Evolutionary conservation across 2,329 filamentous ascomycete species (phyloP).

Genomic region (Epichloe baconii): DNA sequence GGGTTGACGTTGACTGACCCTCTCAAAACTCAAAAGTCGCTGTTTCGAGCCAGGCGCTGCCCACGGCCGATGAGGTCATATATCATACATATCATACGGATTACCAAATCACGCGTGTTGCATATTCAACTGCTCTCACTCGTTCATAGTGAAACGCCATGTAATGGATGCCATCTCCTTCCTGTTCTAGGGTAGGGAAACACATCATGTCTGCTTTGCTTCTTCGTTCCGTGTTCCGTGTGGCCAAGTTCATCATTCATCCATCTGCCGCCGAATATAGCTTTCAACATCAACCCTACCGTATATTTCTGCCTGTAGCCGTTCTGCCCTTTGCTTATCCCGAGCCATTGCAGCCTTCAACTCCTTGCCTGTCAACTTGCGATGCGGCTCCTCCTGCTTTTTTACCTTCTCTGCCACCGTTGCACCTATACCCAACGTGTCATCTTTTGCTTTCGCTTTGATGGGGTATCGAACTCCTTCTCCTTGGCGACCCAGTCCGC

Average conservation of each 20-base stretch:
- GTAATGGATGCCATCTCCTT: too few species aligned
- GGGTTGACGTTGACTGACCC: too few species aligned
- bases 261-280: slow-evolving; percentile 45
- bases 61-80: background rate
- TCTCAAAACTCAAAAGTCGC: background rate
- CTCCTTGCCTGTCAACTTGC: slow-evolving; percentile 47
- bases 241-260: background rate
- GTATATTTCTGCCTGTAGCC: slow-evolving; percentile 59
- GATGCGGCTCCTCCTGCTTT: slow-evolving; percentile 35
- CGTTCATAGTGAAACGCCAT: too few species aligned
- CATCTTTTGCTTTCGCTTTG: slow-evolving; percentile 56
- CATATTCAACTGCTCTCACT: too few species aligned
- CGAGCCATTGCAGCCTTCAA: slow-evolving; percentile 28
- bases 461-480: slow-evolving; percentile 67
- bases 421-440: slow-evolving; percentile 61
- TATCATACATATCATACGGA: background rate
- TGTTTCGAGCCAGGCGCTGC: background rate
- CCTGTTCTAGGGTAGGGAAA: background rate
- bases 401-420: slow-evolving; percentile 15
- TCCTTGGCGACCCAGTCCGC: slow-evolving; percentile 57
- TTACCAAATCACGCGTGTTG: too few species aligned
- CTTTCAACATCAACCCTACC: slow-evolving; percentile 60
- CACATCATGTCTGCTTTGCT: background rate
- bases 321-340: slow-evolving; percentile 45
- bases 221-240: background rate